Evolutionary conservation across 108 stramenopile genomes (phyloP).

Genomic region (Hondaea fermentalgiana): DNA sequence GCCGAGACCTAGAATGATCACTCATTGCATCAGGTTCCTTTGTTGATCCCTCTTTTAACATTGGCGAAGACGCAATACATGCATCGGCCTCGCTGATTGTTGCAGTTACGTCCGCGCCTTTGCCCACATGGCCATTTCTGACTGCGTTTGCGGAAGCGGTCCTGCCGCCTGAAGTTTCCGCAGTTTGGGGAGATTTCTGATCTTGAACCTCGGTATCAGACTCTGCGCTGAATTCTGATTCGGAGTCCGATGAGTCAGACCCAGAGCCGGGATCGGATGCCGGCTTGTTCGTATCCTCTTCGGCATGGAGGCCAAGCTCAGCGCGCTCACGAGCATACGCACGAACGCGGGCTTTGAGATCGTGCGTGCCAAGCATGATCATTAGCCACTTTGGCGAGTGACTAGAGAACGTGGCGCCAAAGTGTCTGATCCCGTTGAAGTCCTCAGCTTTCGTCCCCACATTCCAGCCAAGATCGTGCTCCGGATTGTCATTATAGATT

Average conservation of each 20-base stretch:
- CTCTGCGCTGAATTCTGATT: background rate
- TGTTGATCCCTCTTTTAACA: too few relatives aligned
- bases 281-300: background rate
- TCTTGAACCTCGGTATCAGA: too few relatives aligned
- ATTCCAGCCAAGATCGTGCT: background rate
- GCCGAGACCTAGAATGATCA: too few relatives aligned
- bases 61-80: too few relatives aligned
- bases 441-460: background rate
- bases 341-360: background rate
- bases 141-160: too few relatives aligned
- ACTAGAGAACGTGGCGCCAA: background rate
- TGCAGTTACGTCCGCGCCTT: too few relatives aligned
- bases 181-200: too few relatives aligned
- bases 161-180: too few relatives aligned
- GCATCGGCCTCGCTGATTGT: too few relatives aligned
- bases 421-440: background rate
- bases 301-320: background rate
- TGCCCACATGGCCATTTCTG: too few relatives aligned
- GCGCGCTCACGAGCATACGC: background rate
- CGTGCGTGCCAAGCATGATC: conserved; percentile 13
- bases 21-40: too few relatives aligned
- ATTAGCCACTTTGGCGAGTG: conserved; percentile 5
- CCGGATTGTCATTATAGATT: background rate
- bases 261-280: background rate
- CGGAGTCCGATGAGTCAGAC: background rate